Percentiles rank a stretch among this genome's conserved stretches.
phyloP scores from a whole-genome alignment of 2,329 filamentous ascomycete species.

The Claviceps maximensis region DNA sequence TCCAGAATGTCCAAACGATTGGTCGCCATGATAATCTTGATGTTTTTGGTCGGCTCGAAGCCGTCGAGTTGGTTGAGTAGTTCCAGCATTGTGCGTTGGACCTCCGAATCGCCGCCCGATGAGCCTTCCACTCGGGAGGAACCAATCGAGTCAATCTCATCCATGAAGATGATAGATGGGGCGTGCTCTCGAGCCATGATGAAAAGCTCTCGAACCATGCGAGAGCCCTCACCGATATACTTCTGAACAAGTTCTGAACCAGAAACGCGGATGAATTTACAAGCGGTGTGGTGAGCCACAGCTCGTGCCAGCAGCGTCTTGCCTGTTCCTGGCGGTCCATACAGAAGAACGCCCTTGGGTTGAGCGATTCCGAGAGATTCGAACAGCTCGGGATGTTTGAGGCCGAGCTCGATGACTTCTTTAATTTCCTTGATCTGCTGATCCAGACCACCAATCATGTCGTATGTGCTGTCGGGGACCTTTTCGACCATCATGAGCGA shows the following conservation, averaged over 20 bases:
- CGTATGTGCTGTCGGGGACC: conserved; percentile 98
- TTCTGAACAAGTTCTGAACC: conserved; percentile 96
- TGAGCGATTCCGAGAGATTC: conserved; percentile 98
- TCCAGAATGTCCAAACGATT: conserved; percentile 97
- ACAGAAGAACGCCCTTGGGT: conserved; percentile 92
- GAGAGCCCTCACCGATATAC: conserved; percentile 95
- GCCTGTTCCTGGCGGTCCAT: conserved; percentile 91
- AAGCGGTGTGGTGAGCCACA: conserved; percentile 95
- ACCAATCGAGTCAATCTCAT: conserved; percentile 98
- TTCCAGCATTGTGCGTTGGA: conserved; percentile 97
- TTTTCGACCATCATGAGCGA: conserved; percentile 99
- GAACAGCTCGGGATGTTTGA: conserved; percentile 97
- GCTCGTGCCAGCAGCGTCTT: conserved; percentile 93
- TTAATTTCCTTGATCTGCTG: conserved; percentile 99
- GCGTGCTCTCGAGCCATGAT: conserved; percentile 98
- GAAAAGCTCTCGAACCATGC: conserved; percentile 98
- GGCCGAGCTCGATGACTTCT: conserved; percentile 95
- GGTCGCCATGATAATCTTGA: conserved; percentile 99
- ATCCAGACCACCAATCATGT: conserved; percentile 98
- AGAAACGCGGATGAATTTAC: conserved; percentile 96
- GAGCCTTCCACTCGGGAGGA: conserved; percentile 93
- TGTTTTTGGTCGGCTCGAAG: conserved; percentile 98
- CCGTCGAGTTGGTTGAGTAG: conserved; percentile 96
- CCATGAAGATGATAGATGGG: conserved; percentile 99
- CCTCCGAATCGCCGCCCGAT: conserved; percentile 90